Conservation (phyloP, 345 rosid genomes). For the Eucalyptus tenuipes region DNA sequence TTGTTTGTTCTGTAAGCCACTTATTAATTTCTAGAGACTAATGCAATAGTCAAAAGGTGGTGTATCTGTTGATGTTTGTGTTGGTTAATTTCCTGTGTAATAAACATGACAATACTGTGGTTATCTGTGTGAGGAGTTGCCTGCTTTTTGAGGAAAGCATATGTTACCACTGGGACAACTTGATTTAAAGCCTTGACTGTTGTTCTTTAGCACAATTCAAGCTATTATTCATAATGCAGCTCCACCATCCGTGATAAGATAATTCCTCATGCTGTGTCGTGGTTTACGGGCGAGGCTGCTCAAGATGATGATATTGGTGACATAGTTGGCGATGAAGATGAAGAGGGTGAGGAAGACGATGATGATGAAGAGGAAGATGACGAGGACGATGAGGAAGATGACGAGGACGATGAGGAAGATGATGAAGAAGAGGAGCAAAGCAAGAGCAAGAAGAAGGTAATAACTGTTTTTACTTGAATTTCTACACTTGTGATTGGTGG, state of each 20-base stretch:
- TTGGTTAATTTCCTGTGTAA: neutral
- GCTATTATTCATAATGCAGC: conserved; percentile 13
- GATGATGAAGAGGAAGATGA: conserved; percentile 43
- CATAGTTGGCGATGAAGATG: conserved; percentile 11
- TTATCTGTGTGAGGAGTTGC: neutral
- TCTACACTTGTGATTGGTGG: neutral
- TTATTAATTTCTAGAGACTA: neutral
- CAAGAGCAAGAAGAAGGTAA: conserved; percentile 22
- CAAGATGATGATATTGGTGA: conserved; percentile 45
- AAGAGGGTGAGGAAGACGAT: conserved; percentile 4
- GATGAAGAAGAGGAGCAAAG: conserved; percentile 39
- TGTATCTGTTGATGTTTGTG: neutral
- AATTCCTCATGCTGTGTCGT: conserved; percentile 90
- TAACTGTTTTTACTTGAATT: neutral
- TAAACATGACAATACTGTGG: neutral
- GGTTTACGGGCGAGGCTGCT: conserved; percentile 96
- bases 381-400: conserved; percentile 41
- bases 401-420: conserved; percentile 43
- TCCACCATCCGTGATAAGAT: conserved; percentile 84
- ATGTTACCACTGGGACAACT: neutral
- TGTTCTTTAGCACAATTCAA: neutral
- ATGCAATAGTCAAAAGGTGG: neutral
- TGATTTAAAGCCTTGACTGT: neutral
- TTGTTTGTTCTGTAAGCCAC: neutral
- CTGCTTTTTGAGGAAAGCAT: neutral